These are phyloP conservation scores for Fusarium sp. DNA, from an alignment of 2,329 filamentous ascomycete species.

Conservation along the genomic window DNA sequence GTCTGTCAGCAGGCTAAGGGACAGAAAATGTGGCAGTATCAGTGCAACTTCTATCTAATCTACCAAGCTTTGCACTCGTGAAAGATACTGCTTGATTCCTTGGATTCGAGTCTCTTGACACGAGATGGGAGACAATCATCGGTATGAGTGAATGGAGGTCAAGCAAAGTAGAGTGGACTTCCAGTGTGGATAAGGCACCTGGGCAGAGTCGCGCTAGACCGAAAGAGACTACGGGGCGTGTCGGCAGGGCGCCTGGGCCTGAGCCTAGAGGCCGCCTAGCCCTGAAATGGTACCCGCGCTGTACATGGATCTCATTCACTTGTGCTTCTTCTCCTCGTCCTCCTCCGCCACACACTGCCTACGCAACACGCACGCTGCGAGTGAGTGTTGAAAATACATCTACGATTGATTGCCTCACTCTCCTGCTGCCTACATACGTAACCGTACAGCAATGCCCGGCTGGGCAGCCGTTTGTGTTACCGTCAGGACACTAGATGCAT, in stretches of 20 bases:
- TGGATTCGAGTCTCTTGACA: not conserved
- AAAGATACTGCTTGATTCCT: not conserved
- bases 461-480: not conserved
- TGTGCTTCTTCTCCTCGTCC: not conserved
- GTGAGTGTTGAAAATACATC: not conserved
- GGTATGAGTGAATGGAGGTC: slow-evolving; percentile 16
- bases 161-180: slow-evolving; percentile 29
- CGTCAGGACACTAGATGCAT: not conserved
- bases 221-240: slow-evolving; percentile 35
- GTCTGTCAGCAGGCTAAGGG: not conserved
- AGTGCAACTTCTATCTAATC: not conserved
- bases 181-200: slow-evolving; percentile 25
- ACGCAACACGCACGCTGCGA: not conserved
- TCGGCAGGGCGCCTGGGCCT: slow-evolving; percentile 41
- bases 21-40: not conserved
- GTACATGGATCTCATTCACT: slow-evolving; percentile 17
- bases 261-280: slow-evolving; percentile 34
- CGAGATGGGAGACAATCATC: not conserved
- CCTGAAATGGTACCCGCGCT: slow-evolving; percentile 19
- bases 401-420: slow-evolving; percentile 1
- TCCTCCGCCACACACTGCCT: slow-evolving; percentile 7
- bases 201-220: slow-evolving; percentile 31
- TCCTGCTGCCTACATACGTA: not conserved
- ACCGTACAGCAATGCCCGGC: not conserved
- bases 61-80: not conserved